Conservation (phyloP, 164 flowering plant genomes). For the Liriodendron chinense region DNA sequence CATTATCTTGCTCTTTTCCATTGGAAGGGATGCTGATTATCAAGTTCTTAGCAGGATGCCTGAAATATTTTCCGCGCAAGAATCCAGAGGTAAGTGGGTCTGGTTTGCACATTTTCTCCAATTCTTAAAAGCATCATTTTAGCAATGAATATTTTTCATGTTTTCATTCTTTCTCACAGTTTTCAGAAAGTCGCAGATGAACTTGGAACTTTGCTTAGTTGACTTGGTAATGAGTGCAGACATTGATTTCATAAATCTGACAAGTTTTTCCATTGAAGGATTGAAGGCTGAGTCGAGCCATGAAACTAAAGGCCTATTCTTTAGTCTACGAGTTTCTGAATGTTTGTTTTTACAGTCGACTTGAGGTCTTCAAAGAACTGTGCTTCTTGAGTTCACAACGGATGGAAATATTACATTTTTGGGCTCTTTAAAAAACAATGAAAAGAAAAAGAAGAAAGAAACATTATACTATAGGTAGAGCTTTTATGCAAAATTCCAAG, state of each 20-base stretch:
- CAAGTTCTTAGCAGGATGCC: slow-evolving; percentile 41
- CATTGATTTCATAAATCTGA: not conserved
- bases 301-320: not conserved
- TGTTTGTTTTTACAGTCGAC: not conserved
- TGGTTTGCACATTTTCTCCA: not conserved
- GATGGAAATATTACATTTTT: not conserved
- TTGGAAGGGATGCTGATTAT: slow-evolving; percentile 55
- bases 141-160: not conserved
- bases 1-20: slow-evolving; percentile 60
- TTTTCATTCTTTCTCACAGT: not conserved
- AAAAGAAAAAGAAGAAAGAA: not conserved
- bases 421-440: not conserved
- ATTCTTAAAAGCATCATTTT: not conserved
- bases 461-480: no score
- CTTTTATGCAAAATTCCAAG: not conserved
- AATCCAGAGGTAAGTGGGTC: slow-evolving; percentile 56
- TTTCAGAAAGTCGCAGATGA: not conserved
- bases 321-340: not conserved
- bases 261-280: not conserved
- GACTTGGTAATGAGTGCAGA: not conserved
- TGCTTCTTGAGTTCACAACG: not conserved
- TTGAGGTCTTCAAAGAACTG: not conserved
- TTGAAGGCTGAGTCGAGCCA: not conserved
- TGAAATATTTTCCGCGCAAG: slow-evolving; percentile 40
- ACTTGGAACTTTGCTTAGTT: not conserved